These are phyloP conservation scores for Inonotus hispidus DNA, from an alignment of 1,284 basidiomycete species.

Conservation along the genomic window DNA sequence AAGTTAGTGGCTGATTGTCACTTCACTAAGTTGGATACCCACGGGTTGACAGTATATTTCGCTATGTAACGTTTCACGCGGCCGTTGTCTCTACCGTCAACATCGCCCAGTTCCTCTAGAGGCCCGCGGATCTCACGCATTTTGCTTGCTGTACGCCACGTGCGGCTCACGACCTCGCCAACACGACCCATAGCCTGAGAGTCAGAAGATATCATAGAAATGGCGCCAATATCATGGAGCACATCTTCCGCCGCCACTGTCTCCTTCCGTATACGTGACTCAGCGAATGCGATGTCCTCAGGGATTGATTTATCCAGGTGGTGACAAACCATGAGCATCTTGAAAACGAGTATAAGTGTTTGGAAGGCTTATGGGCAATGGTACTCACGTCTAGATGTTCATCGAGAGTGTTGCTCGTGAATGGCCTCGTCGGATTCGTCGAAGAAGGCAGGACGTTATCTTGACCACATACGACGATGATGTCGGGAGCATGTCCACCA, in stretches of 20 bases:
- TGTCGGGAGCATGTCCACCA: slow-evolving; percentile 97
- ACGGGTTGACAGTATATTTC: slow-evolving; percentile 99
- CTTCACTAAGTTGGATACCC: slow-evolving; percentile 28
- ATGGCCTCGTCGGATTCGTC: slow-evolving; percentile 96
- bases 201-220: slow-evolving; percentile 94
- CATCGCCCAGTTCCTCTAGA: slow-evolving; percentile 55
- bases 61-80: slow-evolving; percentile 96
- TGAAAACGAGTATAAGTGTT: background rate
- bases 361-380: too few species aligned
- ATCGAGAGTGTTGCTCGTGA: slow-evolving; percentile 88
- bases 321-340: slow-evolving; percentile 99
- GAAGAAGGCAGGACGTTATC: slow-evolving; percentile 94
- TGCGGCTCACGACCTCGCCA: slow-evolving; percentile 89
- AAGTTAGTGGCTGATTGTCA: slow-evolving; percentile 6
- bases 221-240: slow-evolving; percentile 90
- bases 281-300: slow-evolving; percentile 95
- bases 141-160: slow-evolving; percentile 97
- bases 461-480: slow-evolving; percentile 91
- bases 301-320: slow-evolving; percentile 85
- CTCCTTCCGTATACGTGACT: slow-evolving; percentile 94
- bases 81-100: slow-evolving; percentile 74
- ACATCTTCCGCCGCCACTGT: slow-evolving; percentile 98
- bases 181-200: slow-evolving; percentile 98
- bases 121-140: slow-evolving; percentile 82
- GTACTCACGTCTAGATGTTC: slow-evolving; percentile 89